phyloP scores from a whole-genome alignment of 805 yeast species.

The Starmerella sirachaensis region DNA sequence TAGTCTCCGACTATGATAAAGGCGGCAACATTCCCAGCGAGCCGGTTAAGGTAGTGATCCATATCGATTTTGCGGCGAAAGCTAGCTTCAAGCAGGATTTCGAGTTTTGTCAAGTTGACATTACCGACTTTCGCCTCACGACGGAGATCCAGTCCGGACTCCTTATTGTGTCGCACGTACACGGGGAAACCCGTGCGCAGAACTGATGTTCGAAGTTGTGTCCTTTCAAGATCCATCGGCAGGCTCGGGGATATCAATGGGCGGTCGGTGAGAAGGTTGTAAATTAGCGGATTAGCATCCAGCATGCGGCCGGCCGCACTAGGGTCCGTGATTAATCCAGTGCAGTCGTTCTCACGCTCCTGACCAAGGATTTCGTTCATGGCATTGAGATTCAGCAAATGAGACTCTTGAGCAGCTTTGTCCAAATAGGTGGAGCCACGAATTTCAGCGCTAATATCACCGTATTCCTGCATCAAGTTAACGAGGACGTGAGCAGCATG shows the following conservation, averaged over 20 bases:
- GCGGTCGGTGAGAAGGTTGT: conserved; percentile 82
- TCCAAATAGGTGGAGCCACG: conserved; percentile 24
- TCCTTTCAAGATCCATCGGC: conserved; percentile 49
- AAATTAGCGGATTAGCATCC: conserved; percentile 71
- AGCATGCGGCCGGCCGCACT: conserved; percentile 44
- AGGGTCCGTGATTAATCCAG: conserved; percentile 84
- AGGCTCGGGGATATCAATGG: conserved; percentile 83
- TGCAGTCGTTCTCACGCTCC: conserved; percentile 45
- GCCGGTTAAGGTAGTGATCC: conserved; percentile 53
- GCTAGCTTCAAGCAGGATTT: conserved; percentile 60
- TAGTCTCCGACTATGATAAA: conserved; percentile 84
- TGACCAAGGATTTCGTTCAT: conserved; percentile 46
- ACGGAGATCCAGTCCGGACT: conserved; percentile 32
- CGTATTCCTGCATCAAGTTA: conserved; percentile 71
- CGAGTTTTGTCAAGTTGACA: conserved; percentile 47
- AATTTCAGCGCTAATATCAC: conserved; percentile 52
- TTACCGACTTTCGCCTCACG: conserved; percentile 31
- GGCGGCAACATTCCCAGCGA: conserved; percentile 57
- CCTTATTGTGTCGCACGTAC: conserved; percentile 27
- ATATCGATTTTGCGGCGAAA: conserved; percentile 59
- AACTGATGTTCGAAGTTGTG: conserved; percentile 62
- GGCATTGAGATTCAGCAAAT: conserved; percentile 51
- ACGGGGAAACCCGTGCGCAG: conserved; percentile 65
- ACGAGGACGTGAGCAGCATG: conserved; percentile 71
- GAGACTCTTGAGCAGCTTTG: conserved; percentile 34